phyloP scores from a whole-genome alignment of 805 yeast genomes.

The Maudiozyma saulgeensis region DNA sequence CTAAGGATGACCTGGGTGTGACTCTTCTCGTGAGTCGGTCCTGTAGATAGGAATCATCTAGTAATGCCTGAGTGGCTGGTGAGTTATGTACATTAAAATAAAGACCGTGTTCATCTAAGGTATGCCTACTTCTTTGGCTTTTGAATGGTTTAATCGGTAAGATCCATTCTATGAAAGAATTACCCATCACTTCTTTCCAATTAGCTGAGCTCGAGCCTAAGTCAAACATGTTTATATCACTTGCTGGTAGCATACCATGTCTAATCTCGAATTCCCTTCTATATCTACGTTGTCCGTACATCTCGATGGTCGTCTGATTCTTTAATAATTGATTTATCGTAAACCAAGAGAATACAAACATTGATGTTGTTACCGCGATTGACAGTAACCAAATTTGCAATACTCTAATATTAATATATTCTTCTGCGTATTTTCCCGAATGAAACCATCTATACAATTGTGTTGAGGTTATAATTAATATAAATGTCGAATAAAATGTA shows the following conservation, averaged over 20 bases:
- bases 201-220: conserved; percentile 50
- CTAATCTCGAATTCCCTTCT: conserved; percentile 32
- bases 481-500: conserved; percentile 37
- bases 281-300: conserved; percentile 46
- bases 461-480: conserved; percentile 33
- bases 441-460: conserved; percentile 42
- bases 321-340: conserved; percentile 47
- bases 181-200: conserved; percentile 70
- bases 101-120: conserved; percentile 37
- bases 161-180: conserved; percentile 53
- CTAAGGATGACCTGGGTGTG: conserved; percentile 24
- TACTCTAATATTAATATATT: conserved; percentile 46
- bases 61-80: conserved; percentile 34
- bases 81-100: conserved; percentile 31
- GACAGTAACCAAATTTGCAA: conserved; percentile 51
- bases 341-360: conserved; percentile 47
- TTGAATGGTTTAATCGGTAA: conserved; percentile 41
- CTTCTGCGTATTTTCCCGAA: conserved; percentile 31
- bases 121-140: conserved; percentile 21
- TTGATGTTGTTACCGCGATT: conserved; percentile 44
- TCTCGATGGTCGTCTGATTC: conserved; percentile 78
- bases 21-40: conserved; percentile 24
- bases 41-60: conserved; percentile 27
- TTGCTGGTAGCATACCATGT: conserved; percentile 27
- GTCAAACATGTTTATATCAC: conserved; percentile 61